Evolutionary conservation across 306 rosid genomes (phyloP), one percentile per base, ranked within the genome.

Genomic region (Fagus sylvatica): DNA sequence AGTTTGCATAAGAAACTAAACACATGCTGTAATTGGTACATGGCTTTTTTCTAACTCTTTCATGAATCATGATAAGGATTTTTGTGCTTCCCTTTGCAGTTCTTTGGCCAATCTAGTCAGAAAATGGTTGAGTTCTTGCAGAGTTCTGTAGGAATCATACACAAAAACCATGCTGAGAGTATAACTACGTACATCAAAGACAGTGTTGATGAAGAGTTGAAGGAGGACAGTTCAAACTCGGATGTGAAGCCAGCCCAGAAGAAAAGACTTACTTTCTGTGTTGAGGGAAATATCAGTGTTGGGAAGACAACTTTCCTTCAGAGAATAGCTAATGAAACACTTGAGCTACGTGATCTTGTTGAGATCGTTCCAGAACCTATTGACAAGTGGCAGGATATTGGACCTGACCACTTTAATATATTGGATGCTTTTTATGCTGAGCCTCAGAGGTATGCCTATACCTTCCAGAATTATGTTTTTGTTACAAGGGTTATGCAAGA

Each of bases 301-400:
- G 99, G 98, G 59, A 95, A 95, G 91, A 83, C 96, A 19, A 95
- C 98, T 30, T 92, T 95, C 84, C 96, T 95, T 72, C 97, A 89
- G 85, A 90, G 95, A 83, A 91, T 95, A 77, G 97, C 97, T 0
- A 92, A 95, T 64, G 97, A 91, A 78, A 95, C 98, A 1, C 86
- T 95, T 8, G 98, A 95, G 86, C 88, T 95, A 80, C 91, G 86
- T 48, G 98, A 95, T 79, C 93, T 95, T 17, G 98, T 95, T 7
- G 98, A 95, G 93, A 89, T 93, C 54, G 98, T 92, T 86, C 98
- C 95, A n/a, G 98, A 95, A 74, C 98, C 98, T 22, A 85, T 95
- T 68, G 69, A 78, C 73, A 93, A 95, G 90, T 95, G 99, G 99
- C 98, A 92, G 84, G 91, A 95, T 85, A 79, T 95, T 74, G 98